Percentiles rank a stretch among this genome's conserved stretches.
These are phyloP conservation scores for Chloris gayana DNA, from an alignment of 176 grass and related monocot species.

Conservation along the genomic window DNA sequence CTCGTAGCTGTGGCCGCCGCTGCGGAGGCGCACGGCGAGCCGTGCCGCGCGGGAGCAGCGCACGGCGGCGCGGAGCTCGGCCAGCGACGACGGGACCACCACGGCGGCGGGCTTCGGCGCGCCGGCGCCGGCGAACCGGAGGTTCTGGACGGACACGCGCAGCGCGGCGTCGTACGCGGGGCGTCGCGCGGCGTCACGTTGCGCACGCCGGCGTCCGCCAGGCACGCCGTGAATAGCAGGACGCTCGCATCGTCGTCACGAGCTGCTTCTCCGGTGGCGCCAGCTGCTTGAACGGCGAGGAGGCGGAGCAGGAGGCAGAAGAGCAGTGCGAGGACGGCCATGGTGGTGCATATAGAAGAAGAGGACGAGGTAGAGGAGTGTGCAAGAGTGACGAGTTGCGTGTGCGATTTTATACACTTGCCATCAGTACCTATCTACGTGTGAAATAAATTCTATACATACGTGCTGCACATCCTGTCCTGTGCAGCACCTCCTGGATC, in stretches of 20 bases:
- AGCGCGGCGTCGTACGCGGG: conserved; percentile 44
- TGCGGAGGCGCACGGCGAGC: conserved; percentile 55
- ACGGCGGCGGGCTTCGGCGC: conserved; percentile 40
- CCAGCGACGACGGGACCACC: conserved; percentile 45
- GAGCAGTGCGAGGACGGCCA: conserved; percentile 24
- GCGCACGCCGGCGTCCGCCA: conserved; percentile 47
- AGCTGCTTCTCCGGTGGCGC: too few species aligned
- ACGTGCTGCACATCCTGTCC: too few species aligned
- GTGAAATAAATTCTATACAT: too few species aligned
- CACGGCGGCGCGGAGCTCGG: conserved; percentile 43
- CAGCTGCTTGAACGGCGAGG: conserved; percentile 15
- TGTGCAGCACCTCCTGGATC: too few species aligned
- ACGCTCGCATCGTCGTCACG: not conserved
- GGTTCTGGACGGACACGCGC: conserved; percentile 67
- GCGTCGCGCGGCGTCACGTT: conserved; percentile 53
- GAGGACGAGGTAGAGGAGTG: not conserved
- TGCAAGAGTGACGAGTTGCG: not conserved
- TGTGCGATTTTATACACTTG: conserved; percentile 25
- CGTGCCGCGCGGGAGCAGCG: conserved; percentile 48
- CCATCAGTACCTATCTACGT: too few species aligned
- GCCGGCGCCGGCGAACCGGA: conserved; percentile 53
- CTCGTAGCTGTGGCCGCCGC: conserved; percentile 94
- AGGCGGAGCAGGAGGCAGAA: conserved; percentile 16
- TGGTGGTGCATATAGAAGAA: not conserved
- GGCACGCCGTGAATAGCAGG: conserved; percentile 37